phyloP scores from a whole-genome alignment of 768 basidiomycete genomes.

The Kwoniella dendrophila region DNA sequence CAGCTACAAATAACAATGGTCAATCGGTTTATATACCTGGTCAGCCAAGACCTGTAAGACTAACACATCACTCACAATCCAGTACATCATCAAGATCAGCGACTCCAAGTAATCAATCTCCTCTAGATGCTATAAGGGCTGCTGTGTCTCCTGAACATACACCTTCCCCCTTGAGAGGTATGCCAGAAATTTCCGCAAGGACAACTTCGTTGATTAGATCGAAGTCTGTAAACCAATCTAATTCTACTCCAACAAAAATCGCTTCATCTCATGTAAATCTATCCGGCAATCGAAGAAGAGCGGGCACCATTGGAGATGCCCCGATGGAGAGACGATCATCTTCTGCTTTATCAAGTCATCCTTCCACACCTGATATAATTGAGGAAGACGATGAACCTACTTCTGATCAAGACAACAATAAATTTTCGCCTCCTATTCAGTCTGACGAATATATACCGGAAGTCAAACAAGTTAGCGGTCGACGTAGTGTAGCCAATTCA shows the following conservation, averaged over 20 bases:
- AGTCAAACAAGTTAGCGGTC: constrained; percentile 15
- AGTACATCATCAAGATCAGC: constrained; percentile 33
- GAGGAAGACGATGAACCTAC: constrained; percentile 23
- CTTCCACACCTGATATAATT: constrained; percentile 19
- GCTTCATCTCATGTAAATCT: neutral
- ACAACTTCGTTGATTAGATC: constrained; percentile 34
- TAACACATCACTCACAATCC: constrained; percentile 36
- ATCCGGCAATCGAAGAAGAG: constrained; percentile 6
- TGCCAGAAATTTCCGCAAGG: constrained; percentile 14
- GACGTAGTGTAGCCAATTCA: constrained; percentile 30
- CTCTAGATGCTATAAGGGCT: constrained; percentile 16
- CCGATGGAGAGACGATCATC: constrained; percentile 9
- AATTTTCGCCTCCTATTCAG: neutral
- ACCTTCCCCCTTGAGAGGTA: constrained; percentile 14
- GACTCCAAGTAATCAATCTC: constrained; percentile 28
- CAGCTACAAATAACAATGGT: too few relatives aligned
- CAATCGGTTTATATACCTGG: constrained; percentile 44
- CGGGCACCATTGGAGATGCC: constrained; percentile 16
- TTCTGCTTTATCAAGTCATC: constrained; percentile 15
- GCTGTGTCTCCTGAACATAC: constrained; percentile 16
- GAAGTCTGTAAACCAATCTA: constrained; percentile 26
- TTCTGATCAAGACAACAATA: constrained; percentile 18
- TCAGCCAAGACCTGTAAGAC: constrained; percentile 44
- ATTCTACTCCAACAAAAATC: constrained; percentile 5
- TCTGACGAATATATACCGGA: constrained; percentile 11